Percentiles rank a stretch among this genome's conserved stretches.
phyloP scores from a whole-genome alignment of 1,284 basidiomycete genomes.

The Ustilago hordei region DNA sequence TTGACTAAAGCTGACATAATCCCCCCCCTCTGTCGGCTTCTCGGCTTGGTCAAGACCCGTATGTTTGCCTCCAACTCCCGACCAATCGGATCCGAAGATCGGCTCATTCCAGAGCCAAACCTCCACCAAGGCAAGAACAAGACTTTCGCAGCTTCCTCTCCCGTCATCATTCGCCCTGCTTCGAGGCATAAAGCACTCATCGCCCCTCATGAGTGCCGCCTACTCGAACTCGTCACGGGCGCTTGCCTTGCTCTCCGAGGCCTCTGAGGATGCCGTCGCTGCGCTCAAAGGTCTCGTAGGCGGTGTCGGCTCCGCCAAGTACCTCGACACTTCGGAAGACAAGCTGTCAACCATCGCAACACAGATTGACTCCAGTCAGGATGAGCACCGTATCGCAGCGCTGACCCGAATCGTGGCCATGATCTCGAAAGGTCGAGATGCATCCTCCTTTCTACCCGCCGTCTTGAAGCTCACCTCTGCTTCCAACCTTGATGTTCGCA shows the following conservation, averaged over 20 bases:
- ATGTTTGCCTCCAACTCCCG: conserved; percentile 15
- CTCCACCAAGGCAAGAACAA: conserved; percentile 19
- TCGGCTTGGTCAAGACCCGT: too few relatives aligned
- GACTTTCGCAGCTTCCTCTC: conserved; percentile 1
- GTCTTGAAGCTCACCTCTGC: conserved; percentile 67
- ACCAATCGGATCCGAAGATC: conserved; percentile 15
- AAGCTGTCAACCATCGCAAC: conserved; percentile 53
- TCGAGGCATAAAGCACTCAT: conserved; percentile 7
- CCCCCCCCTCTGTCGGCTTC: too few relatives aligned
- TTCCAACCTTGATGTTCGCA: conserved; percentile 85
- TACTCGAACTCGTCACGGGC: conserved; percentile 64
- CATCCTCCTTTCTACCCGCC: conserved; percentile 78
- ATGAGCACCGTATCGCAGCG: conserved; percentile 62
- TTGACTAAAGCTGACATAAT: too few relatives aligned
- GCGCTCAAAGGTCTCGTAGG: conserved; percentile 63
- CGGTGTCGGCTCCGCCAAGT: conserved; percentile 56
- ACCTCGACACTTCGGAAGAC: conserved; percentile 63
- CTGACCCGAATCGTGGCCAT: conserved; percentile 70
- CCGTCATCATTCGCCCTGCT: neutral
- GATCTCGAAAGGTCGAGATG: conserved; percentile 91
- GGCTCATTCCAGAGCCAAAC: conserved; percentile 9
- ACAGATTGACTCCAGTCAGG: conserved; percentile 61
- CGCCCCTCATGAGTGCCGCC: conserved; percentile 43
- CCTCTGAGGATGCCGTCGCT: conserved; percentile 65
- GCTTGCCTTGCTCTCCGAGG: conserved; percentile 62